Evolutionary conservation across 345 rosid species (phyloP).

Genomic region (Hibiscus trionum): DNA sequence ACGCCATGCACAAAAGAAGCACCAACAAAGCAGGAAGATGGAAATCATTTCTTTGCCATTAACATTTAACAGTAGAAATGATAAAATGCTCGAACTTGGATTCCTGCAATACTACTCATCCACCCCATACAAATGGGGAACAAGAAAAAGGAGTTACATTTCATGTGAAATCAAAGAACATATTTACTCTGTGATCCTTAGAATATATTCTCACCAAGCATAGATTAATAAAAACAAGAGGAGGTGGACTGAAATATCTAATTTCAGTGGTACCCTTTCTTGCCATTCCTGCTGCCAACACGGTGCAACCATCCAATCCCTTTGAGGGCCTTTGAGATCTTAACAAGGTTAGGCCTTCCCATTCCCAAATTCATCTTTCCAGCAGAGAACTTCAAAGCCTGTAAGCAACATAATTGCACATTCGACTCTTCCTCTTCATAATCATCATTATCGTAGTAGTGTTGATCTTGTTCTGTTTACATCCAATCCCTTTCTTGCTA

Average conservation of each 20-base stretch:
- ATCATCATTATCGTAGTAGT: constrained; percentile 17
- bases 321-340: constrained; percentile 63
- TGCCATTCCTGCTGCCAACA: constrained; percentile 38
- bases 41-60: neutral
- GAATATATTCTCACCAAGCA: constrained; percentile 10
- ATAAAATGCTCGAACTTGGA: neutral
- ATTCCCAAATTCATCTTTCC: constrained; percentile 89
- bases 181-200: constrained; percentile 21
- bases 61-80: neutral
- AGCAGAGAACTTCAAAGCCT: constrained; percentile 79
- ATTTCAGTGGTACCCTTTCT: constrained; percentile 32
- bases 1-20: neutral
- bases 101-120: neutral
- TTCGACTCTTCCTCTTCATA: constrained; percentile 35
- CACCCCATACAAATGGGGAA: neutral
- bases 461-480: too few species aligned
- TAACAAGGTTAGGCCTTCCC: constrained; percentile 75
- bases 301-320: constrained; percentile 73
- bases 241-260: neutral
- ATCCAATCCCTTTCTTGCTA: too few species aligned
- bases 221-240: neutral
- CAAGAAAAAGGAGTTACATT: neutral
- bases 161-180: constrained; percentile 9
- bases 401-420: constrained; percentile 70
- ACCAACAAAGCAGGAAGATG: neutral